phyloP scores from a whole-genome alignment of 345 rosid species.

The Rhizophora apiculata region DNA sequence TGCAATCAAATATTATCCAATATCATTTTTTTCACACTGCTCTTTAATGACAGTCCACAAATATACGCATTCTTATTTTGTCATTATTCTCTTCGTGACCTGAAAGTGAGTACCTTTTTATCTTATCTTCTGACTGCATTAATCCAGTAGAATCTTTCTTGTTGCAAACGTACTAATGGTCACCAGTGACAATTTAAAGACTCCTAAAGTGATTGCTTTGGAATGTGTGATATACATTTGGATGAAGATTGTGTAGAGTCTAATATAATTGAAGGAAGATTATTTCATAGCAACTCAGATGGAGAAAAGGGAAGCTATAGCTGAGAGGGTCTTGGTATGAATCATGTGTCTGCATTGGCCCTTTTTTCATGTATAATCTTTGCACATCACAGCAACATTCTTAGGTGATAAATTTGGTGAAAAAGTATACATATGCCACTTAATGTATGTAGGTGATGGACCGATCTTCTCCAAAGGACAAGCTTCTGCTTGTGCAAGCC shows the following conservation, averaged over 20 bases:
- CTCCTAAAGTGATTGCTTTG: constrained; percentile 38
- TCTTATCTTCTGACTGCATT: neutral
- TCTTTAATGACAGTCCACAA: neutral
- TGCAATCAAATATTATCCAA: neutral
- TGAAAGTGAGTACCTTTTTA: neutral
- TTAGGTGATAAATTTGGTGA: neutral
- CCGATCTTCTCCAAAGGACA: constrained; percentile 36
- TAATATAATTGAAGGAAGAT: constrained; percentile 31
- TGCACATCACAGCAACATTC: neutral
- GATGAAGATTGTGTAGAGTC: constrained; percentile 28
- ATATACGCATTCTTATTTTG: neutral
- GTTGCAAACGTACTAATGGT: constrained; percentile 27
- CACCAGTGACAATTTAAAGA: constrained; percentile 33
- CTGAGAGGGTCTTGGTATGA: constrained; percentile 20
- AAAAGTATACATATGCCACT: neutral
- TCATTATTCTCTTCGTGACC: neutral
- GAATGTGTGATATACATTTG: constrained; percentile 30
- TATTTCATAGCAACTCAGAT: constrained; percentile 19
- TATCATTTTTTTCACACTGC: neutral
- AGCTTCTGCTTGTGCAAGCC: constrained; percentile 32
- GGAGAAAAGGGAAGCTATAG: constrained; percentile 20
- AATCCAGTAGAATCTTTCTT: neutral
- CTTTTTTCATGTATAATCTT: neutral
- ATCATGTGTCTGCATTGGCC: neutral
- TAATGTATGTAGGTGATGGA: constrained; percentile 27